Evolutionary conservation across 352 stramenopile species (phyloP).

Genomic region (Hyphochytrium catenoides): DNA sequence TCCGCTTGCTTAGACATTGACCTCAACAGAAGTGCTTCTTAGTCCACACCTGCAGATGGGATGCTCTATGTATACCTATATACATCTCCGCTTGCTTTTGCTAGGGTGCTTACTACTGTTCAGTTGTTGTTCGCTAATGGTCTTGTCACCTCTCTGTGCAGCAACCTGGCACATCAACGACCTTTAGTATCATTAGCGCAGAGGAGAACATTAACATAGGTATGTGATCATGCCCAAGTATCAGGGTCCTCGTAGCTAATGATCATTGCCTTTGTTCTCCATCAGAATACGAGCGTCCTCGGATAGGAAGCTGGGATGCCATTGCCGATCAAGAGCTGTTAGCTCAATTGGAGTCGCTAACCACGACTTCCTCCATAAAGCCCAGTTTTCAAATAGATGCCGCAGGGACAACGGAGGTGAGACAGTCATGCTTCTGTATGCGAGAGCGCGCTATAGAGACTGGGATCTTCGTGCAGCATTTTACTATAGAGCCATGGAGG

Average conservation of each 20-base stretch:
- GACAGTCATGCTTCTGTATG: constrained; percentile 4
- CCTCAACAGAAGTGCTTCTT: constrained; percentile 21
- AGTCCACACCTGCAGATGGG: background rate
- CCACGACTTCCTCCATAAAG: too few relatives aligned
- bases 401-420: constrained; percentile 18
- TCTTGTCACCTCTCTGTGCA: constrained; percentile 10
- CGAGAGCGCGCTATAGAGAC: constrained; percentile 2
- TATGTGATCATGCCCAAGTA: too few relatives aligned
- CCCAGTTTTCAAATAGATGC: too few relatives aligned
- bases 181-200: constrained; percentile 39
- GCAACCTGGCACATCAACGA: constrained; percentile 17
- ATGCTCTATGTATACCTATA: background rate
- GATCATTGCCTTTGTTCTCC: too few relatives aligned
- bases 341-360: constrained; percentile 53
- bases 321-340: constrained; percentile 59
- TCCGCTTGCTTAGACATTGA: too few relatives aligned
- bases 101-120: background rate
- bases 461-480: constrained; percentile 1
- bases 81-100: background rate
- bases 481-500: background rate
- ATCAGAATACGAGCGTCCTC: too few relatives aligned
- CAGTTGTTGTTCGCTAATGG: background rate
- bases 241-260: constrained; percentile 14
- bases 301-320: constrained; percentile 50
- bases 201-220: constrained; percentile 27